Percentiles rank a stretch among this genome's conserved stretches.
Conservation (phyloP, 1,284 basidiomycete genomes). For the Marasmius fiardii region DNA sequence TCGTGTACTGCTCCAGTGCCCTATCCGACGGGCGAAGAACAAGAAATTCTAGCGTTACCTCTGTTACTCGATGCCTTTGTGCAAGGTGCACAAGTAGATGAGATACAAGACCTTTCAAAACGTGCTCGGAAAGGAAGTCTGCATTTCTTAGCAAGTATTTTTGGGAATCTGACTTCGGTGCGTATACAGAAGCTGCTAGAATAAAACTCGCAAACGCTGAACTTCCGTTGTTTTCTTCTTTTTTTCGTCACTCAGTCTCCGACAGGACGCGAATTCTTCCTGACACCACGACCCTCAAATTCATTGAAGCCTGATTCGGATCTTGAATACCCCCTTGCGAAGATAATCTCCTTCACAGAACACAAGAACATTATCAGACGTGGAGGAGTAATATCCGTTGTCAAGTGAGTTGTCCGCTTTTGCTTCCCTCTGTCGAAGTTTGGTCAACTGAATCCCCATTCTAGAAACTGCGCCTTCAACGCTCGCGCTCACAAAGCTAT, state of each 20-base stretch:
- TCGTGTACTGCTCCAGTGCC: slow-evolving; percentile 67
- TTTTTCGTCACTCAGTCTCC: no score
- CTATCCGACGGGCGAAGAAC: slow-evolving; percentile 53
- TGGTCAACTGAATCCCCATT: neutral
- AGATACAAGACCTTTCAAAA: slow-evolving; percentile 41
- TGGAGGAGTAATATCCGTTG: slow-evolving; percentile 79
- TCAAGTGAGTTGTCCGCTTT: slow-evolving; percentile 60
- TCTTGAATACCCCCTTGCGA: slow-evolving; percentile 77
- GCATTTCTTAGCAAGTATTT: slow-evolving; percentile 89
- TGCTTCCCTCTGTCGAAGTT: neutral
- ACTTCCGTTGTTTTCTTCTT: neutral
- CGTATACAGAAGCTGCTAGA: slow-evolving; percentile 27
- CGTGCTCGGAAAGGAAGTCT: slow-evolving; percentile 70
- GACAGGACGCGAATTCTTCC: slow-evolving; percentile 67
- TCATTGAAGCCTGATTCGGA: slow-evolving; percentile 34
- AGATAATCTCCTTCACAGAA: slow-evolving; percentile 85
- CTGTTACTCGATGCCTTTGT: slow-evolving; percentile 85
- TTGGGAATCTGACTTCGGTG: slow-evolving; percentile 86
- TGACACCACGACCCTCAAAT: slow-evolving; percentile 53
- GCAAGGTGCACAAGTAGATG: slow-evolving; percentile 58
- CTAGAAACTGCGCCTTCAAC: slow-evolving; percentile 81
- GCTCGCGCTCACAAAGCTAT: slow-evolving; percentile 66
- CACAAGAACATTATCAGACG: slow-evolving; percentile 83
- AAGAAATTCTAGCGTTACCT: slow-evolving; percentile 64
- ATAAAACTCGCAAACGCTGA: neutral